A percentile compares a stretch with the other conserved stretches of the same genome.
Evolutionary conservation across 805 yeast genomes (phyloP).

Genomic region (Myxozyma udenii): DNA sequence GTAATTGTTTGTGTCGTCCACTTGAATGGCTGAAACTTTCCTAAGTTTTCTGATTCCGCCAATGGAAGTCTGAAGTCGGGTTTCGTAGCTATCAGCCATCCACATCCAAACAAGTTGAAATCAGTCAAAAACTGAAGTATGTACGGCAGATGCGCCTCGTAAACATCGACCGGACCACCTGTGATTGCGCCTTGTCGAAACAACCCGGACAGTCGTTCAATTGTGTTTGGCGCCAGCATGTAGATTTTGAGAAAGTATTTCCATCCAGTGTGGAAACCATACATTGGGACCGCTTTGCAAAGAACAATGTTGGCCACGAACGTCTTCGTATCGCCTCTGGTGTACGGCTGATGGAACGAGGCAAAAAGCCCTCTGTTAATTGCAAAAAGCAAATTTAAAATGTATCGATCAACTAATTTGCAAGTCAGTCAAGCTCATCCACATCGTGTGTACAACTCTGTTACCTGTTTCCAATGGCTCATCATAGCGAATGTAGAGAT

Average conservation of each 20-base stretch:
- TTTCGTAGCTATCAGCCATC: constrained; percentile 56
- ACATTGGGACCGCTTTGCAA: constrained; percentile 75
- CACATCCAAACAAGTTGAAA: constrained; percentile 79
- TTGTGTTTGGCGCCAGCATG: constrained; percentile 59
- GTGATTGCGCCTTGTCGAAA: constrained; percentile 46
- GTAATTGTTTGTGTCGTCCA: constrained; percentile 13
- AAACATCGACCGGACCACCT: constrained; percentile 48
- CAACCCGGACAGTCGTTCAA: constrained; percentile 53
- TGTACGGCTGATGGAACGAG: constrained; percentile 31
- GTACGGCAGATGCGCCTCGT: constrained; percentile 79
- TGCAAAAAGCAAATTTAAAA: constrained; percentile 23
- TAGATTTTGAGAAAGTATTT: constrained; percentile 65
- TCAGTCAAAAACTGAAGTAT: constrained; percentile 76
- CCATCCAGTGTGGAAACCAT: constrained; percentile 74
- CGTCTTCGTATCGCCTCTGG: constrained; percentile 7
- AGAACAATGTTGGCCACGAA: constrained; percentile 41
- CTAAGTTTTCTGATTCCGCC: constrained; percentile 3
- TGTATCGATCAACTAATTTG: no score
- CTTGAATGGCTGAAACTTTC: constrained; percentile 3
- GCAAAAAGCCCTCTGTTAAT: constrained; percentile 35
- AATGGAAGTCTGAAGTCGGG: constrained; percentile 49
- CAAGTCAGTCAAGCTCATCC: no score
- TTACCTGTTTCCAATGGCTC: constrained; percentile 38
- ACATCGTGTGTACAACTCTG: no score
- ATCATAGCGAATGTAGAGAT: constrained; percentile 62